Base-by-base conservation (phyloP, 345 rosid species). In the Pugionium cornutum region DNA sequence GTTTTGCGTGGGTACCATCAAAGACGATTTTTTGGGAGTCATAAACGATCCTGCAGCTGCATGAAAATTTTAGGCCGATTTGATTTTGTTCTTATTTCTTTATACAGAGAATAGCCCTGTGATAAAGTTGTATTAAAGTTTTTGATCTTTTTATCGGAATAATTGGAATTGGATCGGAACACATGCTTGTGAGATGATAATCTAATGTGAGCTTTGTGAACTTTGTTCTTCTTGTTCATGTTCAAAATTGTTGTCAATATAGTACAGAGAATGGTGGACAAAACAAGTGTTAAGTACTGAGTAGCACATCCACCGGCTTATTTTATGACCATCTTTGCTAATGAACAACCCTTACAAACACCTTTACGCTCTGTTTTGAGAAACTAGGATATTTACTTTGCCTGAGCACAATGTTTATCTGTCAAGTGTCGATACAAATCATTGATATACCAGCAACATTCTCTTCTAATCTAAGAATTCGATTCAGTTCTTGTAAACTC, bases 1-100 rank as follows among this genome's bases (percentile, higher is more conserved):
- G 98, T 89, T 92, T 75, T 89, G 97, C 72, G 89, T 92, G 10
- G 98, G 96, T 39, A 92, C 95, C 64, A 92, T 92, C 66, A 89
- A 87, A 74, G 98, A 89, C 59, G 92, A 92, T 72, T 92, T 89
- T 82, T 78, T 89, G 82, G 98, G 96, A 26, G 96, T 92, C 77
- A 87, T 92, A 31, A 91, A 88, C 67, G 97, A 91, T 75, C 97
- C 96, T 29, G 75, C 86, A 45, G 68, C 87, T 0, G 82, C 75
- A 43, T 87, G 84, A 53, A 73, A 52, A 44, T 44, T 34, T 42
- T 60, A 44, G 66, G 4, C 53, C 8, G 59, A 28, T 29, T 43
- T 9, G 4, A 49, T 31, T 46, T 47, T 69, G 35, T 25, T 62
- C 61, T 30, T 70, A 3, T 11, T 62, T 36, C 34, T 34, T 58